Evolutionary conservation across 169 alveolate genomes (phyloP).

Genomic region (Cyclospora cayetanensis): DNA sequence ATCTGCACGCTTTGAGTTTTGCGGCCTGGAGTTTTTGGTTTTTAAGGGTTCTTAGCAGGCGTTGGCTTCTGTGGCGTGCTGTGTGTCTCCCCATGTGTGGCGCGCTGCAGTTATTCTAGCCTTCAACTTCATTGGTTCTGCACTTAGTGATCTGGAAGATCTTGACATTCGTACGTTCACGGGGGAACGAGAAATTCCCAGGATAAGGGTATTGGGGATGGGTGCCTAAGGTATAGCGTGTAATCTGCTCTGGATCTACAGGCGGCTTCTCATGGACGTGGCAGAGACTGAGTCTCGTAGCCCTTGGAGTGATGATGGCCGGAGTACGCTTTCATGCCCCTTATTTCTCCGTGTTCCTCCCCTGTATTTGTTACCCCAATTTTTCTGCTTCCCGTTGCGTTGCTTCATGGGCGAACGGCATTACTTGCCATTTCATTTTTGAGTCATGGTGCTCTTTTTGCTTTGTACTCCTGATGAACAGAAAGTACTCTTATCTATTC

Average conservation of each 20-base stretch:
- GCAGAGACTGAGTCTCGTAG: conserved; percentile 41
- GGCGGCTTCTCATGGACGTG: conserved; percentile 31
- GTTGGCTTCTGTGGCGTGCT: too few relatives aligned
- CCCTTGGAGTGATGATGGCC: conserved; percentile 29
- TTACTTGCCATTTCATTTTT: too few relatives aligned
- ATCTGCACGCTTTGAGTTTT: too few relatives aligned
- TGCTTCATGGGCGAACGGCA: too few relatives aligned
- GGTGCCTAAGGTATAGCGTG: background rate
- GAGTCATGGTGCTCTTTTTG: too few relatives aligned
- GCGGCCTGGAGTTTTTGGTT: too few relatives aligned
- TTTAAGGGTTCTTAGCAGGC: too few relatives aligned
- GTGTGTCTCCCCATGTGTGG: background rate
- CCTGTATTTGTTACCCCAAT: too few relatives aligned
- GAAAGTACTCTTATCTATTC: background rate
- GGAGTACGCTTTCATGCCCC: background rate
- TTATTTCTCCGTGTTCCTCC: too few relatives aligned
- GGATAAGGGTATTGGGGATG: background rate
- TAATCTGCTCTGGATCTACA: background rate
- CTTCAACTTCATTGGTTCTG: conserved; percentile 39
- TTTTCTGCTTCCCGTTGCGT: too few relatives aligned
- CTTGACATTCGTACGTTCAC: background rate
- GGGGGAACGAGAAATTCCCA: background rate
- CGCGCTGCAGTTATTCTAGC: conserved; percentile 15
- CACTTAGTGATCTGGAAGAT: conserved; percentile 12
- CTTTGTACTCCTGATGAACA: too few relatives aligned